Evolutionary conservation across 75 land plant species (phyloP).

Genomic region (Selaginella tamariscina): DNA sequence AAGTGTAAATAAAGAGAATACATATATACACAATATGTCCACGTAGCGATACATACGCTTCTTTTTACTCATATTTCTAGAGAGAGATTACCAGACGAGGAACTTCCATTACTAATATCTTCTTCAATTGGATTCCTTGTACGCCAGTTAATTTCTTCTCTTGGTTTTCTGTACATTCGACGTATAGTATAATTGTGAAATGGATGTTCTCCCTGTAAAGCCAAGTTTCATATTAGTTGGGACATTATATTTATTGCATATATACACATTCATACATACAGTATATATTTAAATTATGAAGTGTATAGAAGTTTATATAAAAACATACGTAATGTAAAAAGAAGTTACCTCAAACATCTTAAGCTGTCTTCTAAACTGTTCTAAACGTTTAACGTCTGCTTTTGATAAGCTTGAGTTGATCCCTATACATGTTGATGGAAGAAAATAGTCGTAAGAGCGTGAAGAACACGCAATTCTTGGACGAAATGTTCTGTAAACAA

Average conservation of each 20-base stretch:
- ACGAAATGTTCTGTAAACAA: conserved; percentile 5
- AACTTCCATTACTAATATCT: no score
- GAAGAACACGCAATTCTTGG: conserved; percentile 59
- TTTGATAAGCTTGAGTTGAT: conserved; percentile 25
- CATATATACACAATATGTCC: no score
- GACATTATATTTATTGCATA: neutral
- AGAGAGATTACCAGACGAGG: no score
- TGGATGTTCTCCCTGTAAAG: conserved; percentile 76
- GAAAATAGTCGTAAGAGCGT: conserved; percentile 68
- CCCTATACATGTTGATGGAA: conserved; percentile 81
- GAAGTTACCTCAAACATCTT: conserved; percentile 51
- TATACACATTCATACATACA: neutral
- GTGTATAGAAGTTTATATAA: neutral
- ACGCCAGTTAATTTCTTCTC: neutral
- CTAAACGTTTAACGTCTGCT: conserved; percentile 37
- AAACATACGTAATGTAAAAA: neutral
- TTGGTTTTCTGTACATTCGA: conserved; percentile 48
- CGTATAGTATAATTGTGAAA: conserved; percentile 92
- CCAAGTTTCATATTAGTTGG: neutral
- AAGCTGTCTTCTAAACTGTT: conserved; percentile 49
- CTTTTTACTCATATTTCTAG: neutral
- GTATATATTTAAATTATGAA: neutral
- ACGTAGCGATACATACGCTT: conserved; percentile 2
- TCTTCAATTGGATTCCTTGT: neutral
- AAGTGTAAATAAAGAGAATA: neutral